Conservation (phyloP, 148 eudicot species). For the Rhododendron henanense region DNA sequence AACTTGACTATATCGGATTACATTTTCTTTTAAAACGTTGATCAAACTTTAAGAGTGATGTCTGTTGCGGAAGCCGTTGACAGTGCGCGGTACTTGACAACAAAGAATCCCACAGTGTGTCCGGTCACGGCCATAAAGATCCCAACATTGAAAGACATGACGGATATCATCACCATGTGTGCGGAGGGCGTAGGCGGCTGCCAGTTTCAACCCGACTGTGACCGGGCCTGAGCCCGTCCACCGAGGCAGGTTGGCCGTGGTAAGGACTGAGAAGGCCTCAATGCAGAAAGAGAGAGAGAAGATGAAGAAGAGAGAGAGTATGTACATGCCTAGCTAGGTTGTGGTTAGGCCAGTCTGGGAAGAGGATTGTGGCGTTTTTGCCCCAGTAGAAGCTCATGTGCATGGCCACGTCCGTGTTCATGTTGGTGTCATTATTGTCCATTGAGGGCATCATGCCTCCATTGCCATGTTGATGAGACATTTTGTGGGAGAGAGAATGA, state of each 20-base stretch:
- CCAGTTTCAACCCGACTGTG: background rate
- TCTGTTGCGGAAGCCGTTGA: background rate
- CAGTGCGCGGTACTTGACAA: conserved; percentile 17
- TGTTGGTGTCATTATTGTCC: conserved; percentile 7
- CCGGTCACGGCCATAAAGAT: conserved; percentile 37
- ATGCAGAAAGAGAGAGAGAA: conserved; percentile 21
- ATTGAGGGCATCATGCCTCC: conserved; percentile 19
- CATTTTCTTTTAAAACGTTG: background rate
- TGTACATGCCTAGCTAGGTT: conserved; percentile 25
- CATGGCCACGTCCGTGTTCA: conserved; percentile 9
- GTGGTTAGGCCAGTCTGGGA: conserved; percentile 36
- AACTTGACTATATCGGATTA: background rate
- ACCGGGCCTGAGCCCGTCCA: conserved; percentile 5
- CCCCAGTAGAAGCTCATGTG: conserved; percentile 42
- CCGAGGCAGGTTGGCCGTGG: background rate
- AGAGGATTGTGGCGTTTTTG: conserved; percentile 25
- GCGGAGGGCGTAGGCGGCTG: conserved; percentile 22
- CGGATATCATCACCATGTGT: conserved; percentile 47
- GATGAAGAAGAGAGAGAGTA: conserved; percentile 24
- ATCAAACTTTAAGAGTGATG: conserved; percentile 8
- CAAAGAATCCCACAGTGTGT: conserved; percentile 27
- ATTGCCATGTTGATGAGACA: conserved; percentile 17
- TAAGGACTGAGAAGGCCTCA: conserved; percentile 16
- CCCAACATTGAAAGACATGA: conserved; percentile 47
- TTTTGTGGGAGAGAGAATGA: background rate